Conservation (phyloP, 257 asterid genomes). For the Hygrophila difformis region DNA sequence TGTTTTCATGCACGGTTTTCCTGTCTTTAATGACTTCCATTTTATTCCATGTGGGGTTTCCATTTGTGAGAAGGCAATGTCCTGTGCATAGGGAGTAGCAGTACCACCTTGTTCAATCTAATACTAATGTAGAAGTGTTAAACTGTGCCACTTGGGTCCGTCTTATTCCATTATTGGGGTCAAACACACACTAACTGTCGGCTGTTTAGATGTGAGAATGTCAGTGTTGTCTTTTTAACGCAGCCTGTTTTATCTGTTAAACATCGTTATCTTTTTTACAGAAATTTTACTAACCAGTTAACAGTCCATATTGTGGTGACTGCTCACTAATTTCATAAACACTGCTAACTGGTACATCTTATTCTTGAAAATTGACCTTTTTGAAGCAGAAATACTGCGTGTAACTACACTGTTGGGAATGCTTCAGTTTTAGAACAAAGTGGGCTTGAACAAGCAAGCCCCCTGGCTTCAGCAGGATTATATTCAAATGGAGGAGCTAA, state of each 20-base stretch:
- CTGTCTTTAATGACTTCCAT: background rate
- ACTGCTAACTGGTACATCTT: slow-evolving; percentile 98
- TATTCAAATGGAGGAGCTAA: slow-evolving; percentile 99
- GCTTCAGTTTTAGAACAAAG: slow-evolving; percentile 98
- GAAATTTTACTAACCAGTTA: slow-evolving; percentile 45
- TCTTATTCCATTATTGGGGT: slow-evolving; percentile 8
- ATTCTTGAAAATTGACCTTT: slow-evolving; percentile 98
- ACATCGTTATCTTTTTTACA: slow-evolving; percentile 19
- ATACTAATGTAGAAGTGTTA: background rate
- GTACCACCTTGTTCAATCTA: slow-evolving; percentile 8
- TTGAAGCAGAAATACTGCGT: slow-evolving; percentile 99
- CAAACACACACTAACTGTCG: slow-evolving; percentile 20
- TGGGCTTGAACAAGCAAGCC: slow-evolving; percentile 99
- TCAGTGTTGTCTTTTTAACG: slow-evolving; percentile 3
- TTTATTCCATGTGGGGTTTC: background rate
- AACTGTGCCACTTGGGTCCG: background rate
- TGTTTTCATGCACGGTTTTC: background rate
- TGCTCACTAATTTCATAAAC: slow-evolving; percentile 70
- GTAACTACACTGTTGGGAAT: slow-evolving; percentile 99
- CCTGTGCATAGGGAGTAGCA: slow-evolving; percentile 11
- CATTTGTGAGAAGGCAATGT: slow-evolving; percentile 1
- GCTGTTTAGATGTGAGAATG: slow-evolving; percentile 9
- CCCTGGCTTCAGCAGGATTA: slow-evolving; percentile 97
- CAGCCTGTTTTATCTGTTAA: slow-evolving; percentile 11
- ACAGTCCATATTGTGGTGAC: slow-evolving; percentile 73